phyloP scores from a whole-genome alignment of 805 yeast genomes.

The Candida mattraensis region DNA sequence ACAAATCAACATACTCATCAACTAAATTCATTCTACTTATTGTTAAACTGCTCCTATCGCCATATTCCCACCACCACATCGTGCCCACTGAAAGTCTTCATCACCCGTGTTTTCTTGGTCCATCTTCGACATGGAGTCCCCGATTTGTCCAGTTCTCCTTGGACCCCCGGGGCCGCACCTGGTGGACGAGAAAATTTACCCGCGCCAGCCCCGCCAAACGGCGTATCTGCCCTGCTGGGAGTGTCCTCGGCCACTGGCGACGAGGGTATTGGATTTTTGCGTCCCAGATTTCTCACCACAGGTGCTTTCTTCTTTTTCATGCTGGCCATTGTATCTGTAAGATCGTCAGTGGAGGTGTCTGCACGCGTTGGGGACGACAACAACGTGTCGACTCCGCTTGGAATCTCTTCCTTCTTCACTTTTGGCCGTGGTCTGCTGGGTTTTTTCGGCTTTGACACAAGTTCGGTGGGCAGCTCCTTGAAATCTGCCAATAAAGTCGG shows the following conservation, averaged over 20 bases:
- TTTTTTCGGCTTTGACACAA: conserved; percentile 5
- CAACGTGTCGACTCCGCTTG: conserved; percentile 3
- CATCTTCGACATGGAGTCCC: conserved; percentile 21
- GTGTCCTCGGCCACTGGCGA: conserved; percentile 13
- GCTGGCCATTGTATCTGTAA: conserved; percentile 9
- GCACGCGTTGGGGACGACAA: conserved; percentile 19
- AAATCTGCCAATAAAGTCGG: conserved; percentile 12
- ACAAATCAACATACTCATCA: conserved; percentile 37
- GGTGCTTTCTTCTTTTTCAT: conserved; percentile 11
- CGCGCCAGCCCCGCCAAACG: conserved; percentile 11
- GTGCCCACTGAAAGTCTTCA: conserved; percentile 32
- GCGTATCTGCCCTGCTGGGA: conserved; percentile 23
- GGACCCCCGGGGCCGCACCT: conserved; percentile 29
- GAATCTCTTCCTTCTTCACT: conserved; percentile 14
- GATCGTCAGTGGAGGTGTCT: conserved; percentile 19
- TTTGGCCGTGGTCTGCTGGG: conserved; percentile 8
- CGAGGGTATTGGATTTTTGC: too few species aligned
- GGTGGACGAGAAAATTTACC: conserved; percentile 11
- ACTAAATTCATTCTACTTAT: neutral
- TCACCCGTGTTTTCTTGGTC: conserved; percentile 16
- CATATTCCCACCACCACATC: conserved; percentile 24
- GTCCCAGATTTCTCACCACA: too few species aligned
- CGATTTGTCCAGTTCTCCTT: conserved; percentile 28
- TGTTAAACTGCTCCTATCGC: too few species aligned
- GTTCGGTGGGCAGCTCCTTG: conserved; percentile 13